Base-by-base conservation (phyloP, 768 basidiomycete species). In the Russula sp. region DNA sequence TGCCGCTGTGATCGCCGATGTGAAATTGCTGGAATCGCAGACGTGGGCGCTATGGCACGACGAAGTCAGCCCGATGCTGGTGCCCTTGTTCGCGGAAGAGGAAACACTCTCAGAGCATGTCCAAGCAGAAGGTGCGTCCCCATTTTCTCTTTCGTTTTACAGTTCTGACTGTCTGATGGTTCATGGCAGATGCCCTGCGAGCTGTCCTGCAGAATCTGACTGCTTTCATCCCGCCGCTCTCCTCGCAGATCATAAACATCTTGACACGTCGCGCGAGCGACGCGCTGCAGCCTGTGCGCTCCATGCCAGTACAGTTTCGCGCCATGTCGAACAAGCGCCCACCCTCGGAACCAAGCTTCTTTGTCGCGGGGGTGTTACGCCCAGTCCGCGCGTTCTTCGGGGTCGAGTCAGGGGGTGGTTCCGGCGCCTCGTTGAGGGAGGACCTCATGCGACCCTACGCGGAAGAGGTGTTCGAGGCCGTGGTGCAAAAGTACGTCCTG, bases 291-390 rank as follows among this genome's bases (percentile, higher is more conserved):
- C 85, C 89, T 14, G 90, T 98, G 62, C 83, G 91, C 53, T 88
- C 90, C 0, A 90, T 98, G 70, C 92, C 93, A 1, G 87, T 89
- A 0, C 94, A 98, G 69, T 91, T 95, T 69, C 82, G 95, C 57
- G 91, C 91, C 16, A 87, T 87, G 86, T 82, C 88, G 56, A 84
- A 82, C 73, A 86, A 87, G 71, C 83, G 84, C 4, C 75, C 78
- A 64, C 86, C 91, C 1, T 82, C 79, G 14, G 90, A 90, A 70
- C 85, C 93, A 27, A 97, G 94, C 70, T 87, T 91, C 72, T 98
- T 96, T 70, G 84, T 98, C 3, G 76, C 84, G 1, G 80, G 83
- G 39, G 87, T 98, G 61, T 77, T 98, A 39, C 87, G 86, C 34
- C 92, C 97, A 0, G 72, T 95, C 40, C 87, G 84, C 67, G 74